phyloP scores from a whole-genome alignment of 345 rosid genomes.

The Odontarrhena argentea region DNA sequence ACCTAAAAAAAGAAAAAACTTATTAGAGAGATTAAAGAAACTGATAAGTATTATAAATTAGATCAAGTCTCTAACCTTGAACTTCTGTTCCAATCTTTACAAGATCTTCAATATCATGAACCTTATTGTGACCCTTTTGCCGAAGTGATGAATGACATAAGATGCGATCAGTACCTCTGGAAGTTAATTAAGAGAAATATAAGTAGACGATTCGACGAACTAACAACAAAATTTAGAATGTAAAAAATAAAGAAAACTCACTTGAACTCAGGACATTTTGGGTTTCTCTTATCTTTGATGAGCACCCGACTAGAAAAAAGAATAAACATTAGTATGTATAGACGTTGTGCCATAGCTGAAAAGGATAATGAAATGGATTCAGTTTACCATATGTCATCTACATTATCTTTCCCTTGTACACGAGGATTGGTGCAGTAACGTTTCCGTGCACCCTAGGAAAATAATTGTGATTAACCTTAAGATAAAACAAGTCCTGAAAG shows the following conservation, averaged over 20 bases:
- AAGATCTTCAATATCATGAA: conserved; percentile 96
- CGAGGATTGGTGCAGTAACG: conserved; percentile 83
- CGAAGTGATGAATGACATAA: conserved; percentile 77
- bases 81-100: conserved; percentile 88
- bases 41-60: too few relatives aligned
- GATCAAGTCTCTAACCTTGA: conserved; percentile 55
- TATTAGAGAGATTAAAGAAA: too few relatives aligned
- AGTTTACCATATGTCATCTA: conserved; percentile 88
- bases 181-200: conserved; percentile 43
- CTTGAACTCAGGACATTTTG: conserved; percentile 82
- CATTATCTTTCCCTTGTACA: conserved; percentile 66
- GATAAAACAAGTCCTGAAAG: conserved; percentile 3
- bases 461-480: background rate
- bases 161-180: conserved; percentile 45
- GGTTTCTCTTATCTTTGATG: conserved; percentile 51
- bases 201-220: conserved; percentile 8
- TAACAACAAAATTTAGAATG: conserved; percentile 10
- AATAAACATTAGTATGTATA: conserved; percentile 1
- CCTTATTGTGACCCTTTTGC: conserved; percentile 86
- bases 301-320: conserved; percentile 69
- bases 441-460: conserved; percentile 76
- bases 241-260: conserved; percentile 45
- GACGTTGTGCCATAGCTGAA: background rate
- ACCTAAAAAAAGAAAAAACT: conserved; percentile 49
- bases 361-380: conserved; percentile 1